Conservation (phyloP, 306 rosid genomes). For the Sicyos baderoa region DNA sequence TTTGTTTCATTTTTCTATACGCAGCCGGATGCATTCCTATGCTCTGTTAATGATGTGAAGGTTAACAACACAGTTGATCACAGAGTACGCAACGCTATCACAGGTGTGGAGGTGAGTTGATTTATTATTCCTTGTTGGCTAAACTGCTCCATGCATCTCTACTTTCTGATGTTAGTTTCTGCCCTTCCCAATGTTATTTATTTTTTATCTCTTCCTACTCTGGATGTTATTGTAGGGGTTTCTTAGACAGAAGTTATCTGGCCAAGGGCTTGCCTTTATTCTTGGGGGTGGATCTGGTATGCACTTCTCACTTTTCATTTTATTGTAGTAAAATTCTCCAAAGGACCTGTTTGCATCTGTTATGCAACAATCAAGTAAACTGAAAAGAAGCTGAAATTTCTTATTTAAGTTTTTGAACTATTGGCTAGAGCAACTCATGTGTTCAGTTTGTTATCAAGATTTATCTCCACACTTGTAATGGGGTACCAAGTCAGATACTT, state of each 20-base stretch:
- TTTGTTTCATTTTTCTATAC: conserved; percentile 32
- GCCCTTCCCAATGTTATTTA: neutral
- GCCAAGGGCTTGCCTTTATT: conserved; percentile 94
- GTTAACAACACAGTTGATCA: conserved; percentile 69
- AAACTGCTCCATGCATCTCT: neutral
- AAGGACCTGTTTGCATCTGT: neutral
- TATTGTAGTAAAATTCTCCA: neutral
- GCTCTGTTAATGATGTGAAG: conserved; percentile 92
- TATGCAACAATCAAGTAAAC: neutral
- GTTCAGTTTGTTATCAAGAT: neutral
- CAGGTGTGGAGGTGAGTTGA: conserved; percentile 71
- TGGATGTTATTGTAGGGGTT: conserved; percentile 45
- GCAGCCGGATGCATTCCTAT: conserved; percentile 97
- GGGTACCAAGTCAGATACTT: neutral
- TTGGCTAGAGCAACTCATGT: neutral
- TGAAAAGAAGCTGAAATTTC: neutral
- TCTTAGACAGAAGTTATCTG: conserved; percentile 92
- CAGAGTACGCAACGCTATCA: conserved; percentile 70
- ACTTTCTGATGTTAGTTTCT: neutral
- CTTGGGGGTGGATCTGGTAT: conserved; percentile 93
- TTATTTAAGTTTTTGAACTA: neutral
- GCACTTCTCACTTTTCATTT: conserved; percentile 11
- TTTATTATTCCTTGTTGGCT: neutral
- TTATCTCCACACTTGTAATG: neutral
- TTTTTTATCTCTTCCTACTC: neutral